Evolutionary conservation across 257 asterid species (phyloP).

Genomic region (Solanum gandarillasii): DNA sequence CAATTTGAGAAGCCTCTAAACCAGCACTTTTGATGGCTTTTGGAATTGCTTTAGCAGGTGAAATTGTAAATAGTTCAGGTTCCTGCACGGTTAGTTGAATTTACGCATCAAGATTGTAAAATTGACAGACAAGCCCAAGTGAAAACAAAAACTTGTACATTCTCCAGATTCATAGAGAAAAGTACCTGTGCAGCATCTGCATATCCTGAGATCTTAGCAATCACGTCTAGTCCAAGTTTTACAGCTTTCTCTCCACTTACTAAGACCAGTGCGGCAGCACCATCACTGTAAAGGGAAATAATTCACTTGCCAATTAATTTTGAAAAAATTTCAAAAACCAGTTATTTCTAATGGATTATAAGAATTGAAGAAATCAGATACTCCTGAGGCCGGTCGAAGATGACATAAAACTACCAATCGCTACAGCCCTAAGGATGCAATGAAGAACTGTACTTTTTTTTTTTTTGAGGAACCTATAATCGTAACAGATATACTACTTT

Average conservation of each 20-base stretch:
- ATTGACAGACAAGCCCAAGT: not conserved
- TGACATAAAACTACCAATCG: not conserved
- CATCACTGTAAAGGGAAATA: conserved; percentile 54
- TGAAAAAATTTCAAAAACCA: not conserved
- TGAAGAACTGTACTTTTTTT: not conserved
- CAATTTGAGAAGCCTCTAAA: conserved; percentile 72
- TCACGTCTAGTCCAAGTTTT: conserved; percentile 73
- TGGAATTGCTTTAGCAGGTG: conserved; percentile 95
- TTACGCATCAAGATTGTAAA: not conserved
- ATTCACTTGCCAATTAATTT: conserved; percentile 5
- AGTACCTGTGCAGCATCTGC: conserved; percentile 98
- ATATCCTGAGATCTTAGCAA: conserved; percentile 83
- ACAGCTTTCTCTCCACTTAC: conserved; percentile 86
- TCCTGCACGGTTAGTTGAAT: conserved; percentile 41
- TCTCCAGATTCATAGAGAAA: not conserved
- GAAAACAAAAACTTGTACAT: not conserved
- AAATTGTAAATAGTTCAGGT: conserved; percentile 84
- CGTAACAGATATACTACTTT: not conserved
- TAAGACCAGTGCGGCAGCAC: conserved; percentile 95
- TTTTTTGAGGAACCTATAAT: not conserved
- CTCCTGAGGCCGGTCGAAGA: not conserved
- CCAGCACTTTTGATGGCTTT: conserved; percentile 87
- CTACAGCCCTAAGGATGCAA: not conserved
- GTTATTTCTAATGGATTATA: not conserved
- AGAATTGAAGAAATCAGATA: not conserved